Conservation (phyloP, 1,284 basidiomycete species). For the Puccinia horiana region DNA sequence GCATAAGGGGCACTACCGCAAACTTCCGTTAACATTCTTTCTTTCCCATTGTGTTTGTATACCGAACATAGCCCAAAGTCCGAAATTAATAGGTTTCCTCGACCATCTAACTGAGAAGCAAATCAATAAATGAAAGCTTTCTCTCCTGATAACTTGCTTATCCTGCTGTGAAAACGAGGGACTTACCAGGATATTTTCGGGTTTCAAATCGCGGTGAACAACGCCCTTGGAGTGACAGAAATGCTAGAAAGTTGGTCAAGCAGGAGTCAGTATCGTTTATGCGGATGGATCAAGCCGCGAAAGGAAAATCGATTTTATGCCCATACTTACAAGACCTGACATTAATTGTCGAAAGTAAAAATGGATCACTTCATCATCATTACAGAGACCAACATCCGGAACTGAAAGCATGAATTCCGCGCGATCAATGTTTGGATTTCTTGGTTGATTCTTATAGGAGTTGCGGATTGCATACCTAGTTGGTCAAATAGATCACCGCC, state of each 20-base stretch:
- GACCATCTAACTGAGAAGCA: conserved; percentile 37
- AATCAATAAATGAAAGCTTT: conserved; percentile 13
- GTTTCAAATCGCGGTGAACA: conserved; percentile 61
- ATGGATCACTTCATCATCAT: conserved; percentile 74
- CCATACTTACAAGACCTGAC: conserved; percentile 64
- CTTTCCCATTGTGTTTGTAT: conserved; percentile 83
- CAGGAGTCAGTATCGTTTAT: neutral
- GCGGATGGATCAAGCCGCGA: neutral
- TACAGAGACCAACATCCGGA: conserved; percentile 82
- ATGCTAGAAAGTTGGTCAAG: conserved; percentile 6
- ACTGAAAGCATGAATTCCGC: conserved; percentile 50
- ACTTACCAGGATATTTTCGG: conserved; percentile 61
- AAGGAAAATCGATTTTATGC: neutral
- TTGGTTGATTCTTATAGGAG: neutral
- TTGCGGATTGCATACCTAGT: conserved; percentile 66
- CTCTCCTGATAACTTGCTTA: neutral
- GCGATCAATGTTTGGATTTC: neutral
- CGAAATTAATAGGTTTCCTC: conserved; percentile 74
- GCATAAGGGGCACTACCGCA: conserved; percentile 95
- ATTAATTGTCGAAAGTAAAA: conserved; percentile 88
- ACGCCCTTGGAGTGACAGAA: conserved; percentile 62
- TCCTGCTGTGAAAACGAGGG: conserved; percentile 17
- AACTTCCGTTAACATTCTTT: conserved; percentile 73
- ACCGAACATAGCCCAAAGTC: conserved; percentile 95
- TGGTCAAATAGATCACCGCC: conserved; percentile 98